Base-by-base conservation (phyloP, 495 filamentous ascomycete species). In the Copromyces sp. region DNA sequence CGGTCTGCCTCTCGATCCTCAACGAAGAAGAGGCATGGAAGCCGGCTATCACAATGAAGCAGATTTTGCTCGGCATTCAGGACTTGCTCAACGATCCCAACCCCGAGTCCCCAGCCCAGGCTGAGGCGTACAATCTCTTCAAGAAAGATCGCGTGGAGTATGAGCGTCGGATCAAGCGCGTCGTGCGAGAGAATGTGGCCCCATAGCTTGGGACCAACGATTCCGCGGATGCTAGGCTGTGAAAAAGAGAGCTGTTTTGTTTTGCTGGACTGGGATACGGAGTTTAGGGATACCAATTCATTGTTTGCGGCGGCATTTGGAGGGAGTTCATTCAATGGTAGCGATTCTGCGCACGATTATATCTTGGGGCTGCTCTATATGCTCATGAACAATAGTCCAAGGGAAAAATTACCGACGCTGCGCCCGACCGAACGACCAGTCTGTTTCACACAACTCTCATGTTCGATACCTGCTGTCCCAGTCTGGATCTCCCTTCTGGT, bases 21-120 rank as follows among this genome's bases (percentile, higher is more conserved):
- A 99, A 99, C 82, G 96, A 99, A 80, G 95, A 99, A 74, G 95
- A 99, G 78, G 95, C 92, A 9, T 99, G 96, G 95, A 94, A 94
- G 80, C 95, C 95, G 9, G 94, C 96, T 2, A 99, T 98, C 79
- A 99, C 96, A 5, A 93, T 98, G 80, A 97, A 97, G 83, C 93
- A 97, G 79, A 97, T 99, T 74, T 89, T 98, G 9, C 88, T 98
- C 3, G 95, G 95, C 47, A 94, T 98, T 69, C 95, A 99, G 81
- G 94, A 97, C 77, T 87, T 99, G 9, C 87, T 99, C 9, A 89
- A 99, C 78, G 94, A 98, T 77, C 96, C 96, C 24, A 99, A 99
- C 78, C 96, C 96, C 0, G 95, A 98, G 53, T 97, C 93, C 1
- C 95, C 95, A 3, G 95, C 95, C 3, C 95, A 99, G 82, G 95